These are phyloP conservation scores for Hirschioporus abietinus DNA, from an alignment of 768 basidiomycete species.

Conservation along the genomic window DNA sequence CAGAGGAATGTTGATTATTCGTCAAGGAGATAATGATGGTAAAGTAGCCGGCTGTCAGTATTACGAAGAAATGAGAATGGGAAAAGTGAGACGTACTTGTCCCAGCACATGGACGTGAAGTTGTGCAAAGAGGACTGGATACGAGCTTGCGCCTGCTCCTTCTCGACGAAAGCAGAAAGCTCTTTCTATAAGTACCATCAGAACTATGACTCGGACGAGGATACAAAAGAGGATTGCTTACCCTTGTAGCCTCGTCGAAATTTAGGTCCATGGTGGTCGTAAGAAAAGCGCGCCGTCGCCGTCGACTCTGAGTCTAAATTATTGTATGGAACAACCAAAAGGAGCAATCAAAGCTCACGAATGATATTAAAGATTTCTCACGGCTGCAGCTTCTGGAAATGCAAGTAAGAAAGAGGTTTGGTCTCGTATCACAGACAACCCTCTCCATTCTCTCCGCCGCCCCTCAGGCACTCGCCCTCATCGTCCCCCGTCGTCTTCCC, in stretches of 20 bases:
- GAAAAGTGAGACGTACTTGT: slow-evolving; percentile 59
- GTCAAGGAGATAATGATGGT: background rate
- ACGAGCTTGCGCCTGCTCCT: slow-evolving; percentile 74
- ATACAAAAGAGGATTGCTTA: slow-evolving; percentile 21
- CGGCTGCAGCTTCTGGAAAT: background rate
- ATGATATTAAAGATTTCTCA: background rate
- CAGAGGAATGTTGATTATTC: background rate
- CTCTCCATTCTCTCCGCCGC: background rate
- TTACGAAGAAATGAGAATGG: background rate
- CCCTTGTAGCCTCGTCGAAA: slow-evolving; percentile 79
- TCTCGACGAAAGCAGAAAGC: slow-evolving; percentile 70
- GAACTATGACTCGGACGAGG: slow-evolving; percentile 7
- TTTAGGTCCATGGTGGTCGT: slow-evolving; percentile 41
- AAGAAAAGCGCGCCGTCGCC: background rate
- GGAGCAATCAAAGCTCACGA: background rate
- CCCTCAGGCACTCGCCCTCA: background rate
- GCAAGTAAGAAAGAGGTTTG: background rate
- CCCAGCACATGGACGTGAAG: slow-evolving; percentile 85
- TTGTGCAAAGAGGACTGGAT: slow-evolving; percentile 67
- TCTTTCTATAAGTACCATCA: slow-evolving; percentile 57
- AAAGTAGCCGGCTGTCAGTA: background rate
- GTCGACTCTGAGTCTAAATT: background rate
- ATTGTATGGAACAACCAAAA: background rate
- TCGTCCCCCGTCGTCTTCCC: background rate
- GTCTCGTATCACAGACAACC: background rate